A percentile compares a stretch with the other conserved stretches of the same genome.
These are phyloP conservation scores for Petunia secreta DNA, from an alignment of 257 asterid genomes.

Conservation along the genomic window DNA sequence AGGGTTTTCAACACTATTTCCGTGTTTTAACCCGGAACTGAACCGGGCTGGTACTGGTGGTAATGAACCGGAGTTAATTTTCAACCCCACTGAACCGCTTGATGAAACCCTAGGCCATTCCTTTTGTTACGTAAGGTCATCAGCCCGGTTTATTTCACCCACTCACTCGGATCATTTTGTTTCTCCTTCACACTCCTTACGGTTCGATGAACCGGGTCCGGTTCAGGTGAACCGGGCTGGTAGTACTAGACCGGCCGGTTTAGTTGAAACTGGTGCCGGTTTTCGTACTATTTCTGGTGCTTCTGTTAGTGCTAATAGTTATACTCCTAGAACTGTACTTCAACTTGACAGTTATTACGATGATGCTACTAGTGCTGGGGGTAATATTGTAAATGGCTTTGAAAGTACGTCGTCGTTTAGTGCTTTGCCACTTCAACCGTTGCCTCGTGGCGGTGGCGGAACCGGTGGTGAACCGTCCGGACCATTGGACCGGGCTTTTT, in stretches of 20 bases:
- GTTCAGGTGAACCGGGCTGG: not conserved
- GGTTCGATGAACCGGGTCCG: constrained; percentile 76
- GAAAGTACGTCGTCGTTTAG: constrained; percentile 89
- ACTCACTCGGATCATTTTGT: constrained; percentile 85
- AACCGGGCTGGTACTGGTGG: constrained; percentile 43
- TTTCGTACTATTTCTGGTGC: constrained; percentile 96
- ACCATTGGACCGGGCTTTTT: constrained; percentile 76
- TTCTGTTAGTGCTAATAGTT: constrained; percentile 83
- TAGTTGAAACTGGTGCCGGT: constrained; percentile 57
- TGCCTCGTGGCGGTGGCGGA: constrained; percentile 67
- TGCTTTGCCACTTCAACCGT: constrained; percentile 88
- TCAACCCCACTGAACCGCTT: constrained; percentile 62
- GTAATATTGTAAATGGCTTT: constrained; percentile 68
- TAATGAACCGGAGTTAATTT: constrained; percentile 60
- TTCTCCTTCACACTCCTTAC: constrained; percentile 89
- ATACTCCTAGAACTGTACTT: constrained; percentile 80
- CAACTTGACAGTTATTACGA: constrained; percentile 59
- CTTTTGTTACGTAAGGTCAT: constrained; percentile 95
- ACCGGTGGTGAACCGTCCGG: constrained; percentile 60
- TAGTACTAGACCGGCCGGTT: constrained; percentile 47
- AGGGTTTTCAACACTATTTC: constrained; percentile 86
- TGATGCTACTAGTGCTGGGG: constrained; percentile 52
- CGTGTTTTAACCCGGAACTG: constrained; percentile 81
- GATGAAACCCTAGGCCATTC: constrained; percentile 99
- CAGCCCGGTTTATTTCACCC: constrained; percentile 88